Evolutionary conservation across 2,329 filamentous ascomycete species (phyloP).

Genomic region (Diaporthe citriasiana): DNA sequence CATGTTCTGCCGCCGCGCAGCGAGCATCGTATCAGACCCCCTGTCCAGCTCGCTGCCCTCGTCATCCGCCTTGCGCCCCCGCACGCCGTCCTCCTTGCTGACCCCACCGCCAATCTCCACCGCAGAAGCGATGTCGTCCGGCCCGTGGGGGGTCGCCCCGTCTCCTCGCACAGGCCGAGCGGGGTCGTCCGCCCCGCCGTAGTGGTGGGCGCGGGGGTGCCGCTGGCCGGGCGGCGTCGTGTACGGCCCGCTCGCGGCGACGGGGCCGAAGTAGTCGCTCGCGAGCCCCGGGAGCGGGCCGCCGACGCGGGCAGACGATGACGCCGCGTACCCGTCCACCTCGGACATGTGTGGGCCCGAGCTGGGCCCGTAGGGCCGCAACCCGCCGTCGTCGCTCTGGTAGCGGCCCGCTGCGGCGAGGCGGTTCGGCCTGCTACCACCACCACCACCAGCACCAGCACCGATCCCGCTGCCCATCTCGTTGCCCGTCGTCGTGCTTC

Average conservation of each 20-base stretch:
- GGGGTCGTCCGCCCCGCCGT: conserved; percentile 44
- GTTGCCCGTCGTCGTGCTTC: conserved; percentile 42
- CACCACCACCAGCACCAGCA: background rate
- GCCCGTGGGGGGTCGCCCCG: conserved; percentile 57
- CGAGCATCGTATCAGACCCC: conserved; percentile 22
- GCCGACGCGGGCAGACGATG: conserved; percentile 37
- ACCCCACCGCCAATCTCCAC: conserved; percentile 62
- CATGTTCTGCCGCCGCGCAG: conserved; percentile 42
- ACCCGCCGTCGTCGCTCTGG: conserved; percentile 38
- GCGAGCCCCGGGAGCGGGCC: conserved; percentile 50
- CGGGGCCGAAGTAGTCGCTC: conserved; percentile 40
- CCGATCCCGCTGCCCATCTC: conserved; percentile 37
- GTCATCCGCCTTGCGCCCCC: background rate
- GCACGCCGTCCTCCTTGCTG: conserved; percentile 3
- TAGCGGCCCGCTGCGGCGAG: conserved; percentile 5
- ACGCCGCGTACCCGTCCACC: conserved; percentile 47
- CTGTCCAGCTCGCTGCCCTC: conserved; percentile 34
- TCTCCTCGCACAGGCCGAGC: conserved; percentile 56
- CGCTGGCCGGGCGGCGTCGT: conserved; percentile 49
- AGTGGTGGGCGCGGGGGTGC: conserved; percentile 25
- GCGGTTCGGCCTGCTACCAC: conserved; percentile 14
- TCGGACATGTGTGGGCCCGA: conserved; percentile 51
- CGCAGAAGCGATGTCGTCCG: conserved; percentile 64
- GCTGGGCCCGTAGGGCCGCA: conserved; percentile 38
- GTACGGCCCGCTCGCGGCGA: conserved; percentile 57